Evolutionary conservation across 2,329 filamentous ascomycete species (phyloP), one percentile per base, ranked within the genome.

Genomic region (Microdochium bolleyi): DNA sequence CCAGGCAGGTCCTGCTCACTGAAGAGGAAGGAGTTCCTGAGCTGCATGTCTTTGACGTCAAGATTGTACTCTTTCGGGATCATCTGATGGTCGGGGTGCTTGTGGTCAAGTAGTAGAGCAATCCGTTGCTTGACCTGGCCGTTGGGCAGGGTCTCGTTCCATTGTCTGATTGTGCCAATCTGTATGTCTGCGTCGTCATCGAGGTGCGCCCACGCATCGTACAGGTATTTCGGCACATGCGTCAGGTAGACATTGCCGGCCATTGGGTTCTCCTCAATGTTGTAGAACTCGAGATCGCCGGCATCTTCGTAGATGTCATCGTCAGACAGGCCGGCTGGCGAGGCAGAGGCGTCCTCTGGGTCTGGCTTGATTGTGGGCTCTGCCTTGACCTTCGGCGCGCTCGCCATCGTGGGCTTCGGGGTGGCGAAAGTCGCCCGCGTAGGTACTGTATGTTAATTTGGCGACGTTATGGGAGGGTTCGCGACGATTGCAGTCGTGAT

Each of bases 21-120:
- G 65, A 99, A 99, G 53, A 97, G 76, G 66, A 88, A 95, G 21
- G 91, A 94, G 69, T 96, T 96, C 62, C 82, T 83, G 32, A 92
- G 83, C n/a, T 80, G 67, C 52, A 68, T 63, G 50, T 77, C 75
- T 52, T 71, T 84, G 49, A 90, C 77, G 49, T 90, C 84, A 54
- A 97, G 73, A 59, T 89, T 82, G 70, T 96, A 99, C 64, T 95
- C 90, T 64, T 89, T 89, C 11, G 92, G 91, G n/a, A 96, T 77
- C 4, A 78, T 73, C 60, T 86, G 79, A 65, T 95, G 90, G 57
- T 83, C 77, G 8, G 80, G 74, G 50, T 86, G 75, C 51, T 83
- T 77, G 22, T 77, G 77, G 61, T 78, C 75, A 46, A 96, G 77
- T 56, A 90, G 79, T 72, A 95, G 87, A 66, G 85, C 70, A 56